Conservation (phyloP, 805 yeast species). For the Wickerhamomyces rabaulensis region DNA sequence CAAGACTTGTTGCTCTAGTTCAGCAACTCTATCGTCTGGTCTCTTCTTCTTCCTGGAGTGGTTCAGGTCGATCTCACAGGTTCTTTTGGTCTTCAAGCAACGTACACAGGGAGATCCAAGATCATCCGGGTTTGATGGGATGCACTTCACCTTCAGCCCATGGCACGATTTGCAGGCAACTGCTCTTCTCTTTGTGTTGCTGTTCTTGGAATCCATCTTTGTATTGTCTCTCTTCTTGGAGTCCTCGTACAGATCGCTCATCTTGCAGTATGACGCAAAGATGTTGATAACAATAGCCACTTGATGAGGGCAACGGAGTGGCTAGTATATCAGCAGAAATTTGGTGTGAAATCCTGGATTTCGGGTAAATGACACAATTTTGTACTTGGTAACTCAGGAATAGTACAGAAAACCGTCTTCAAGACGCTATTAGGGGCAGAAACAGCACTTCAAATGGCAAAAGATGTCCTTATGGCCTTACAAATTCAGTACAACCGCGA, state of each 20-base stretch:
- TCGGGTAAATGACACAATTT: background rate
- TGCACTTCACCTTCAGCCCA: conserved; percentile 76
- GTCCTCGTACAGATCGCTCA: background rate
- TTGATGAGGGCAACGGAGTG: background rate
- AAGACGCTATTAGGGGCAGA: background rate
- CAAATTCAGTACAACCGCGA: too few relatives aligned
- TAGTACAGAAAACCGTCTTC: background rate
- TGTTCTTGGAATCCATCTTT: background rate
- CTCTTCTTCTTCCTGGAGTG: conserved; percentile 45
- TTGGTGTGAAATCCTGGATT: background rate
- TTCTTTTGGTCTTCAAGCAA: conserved; percentile 57
- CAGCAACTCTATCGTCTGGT: conserved; percentile 27
- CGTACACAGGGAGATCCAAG: conserved; percentile 67
- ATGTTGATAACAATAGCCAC: too few relatives aligned
- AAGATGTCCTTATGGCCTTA: background rate
- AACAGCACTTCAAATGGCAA: too few relatives aligned
- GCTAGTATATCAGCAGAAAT: background rate
- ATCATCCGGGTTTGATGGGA: conserved; percentile 56
- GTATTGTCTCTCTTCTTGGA: background rate
- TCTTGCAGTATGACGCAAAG: background rate
- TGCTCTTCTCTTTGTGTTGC: conserved; percentile 25
- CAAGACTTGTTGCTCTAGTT: conserved; percentile 26
- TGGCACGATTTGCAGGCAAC: conserved; percentile 77
- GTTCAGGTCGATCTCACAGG: conserved; percentile 63
- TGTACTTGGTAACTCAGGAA: background rate